Evolutionary conservation across 164 flowering plant genomes (phyloP).

Genomic region (Annona cherimola): DNA sequence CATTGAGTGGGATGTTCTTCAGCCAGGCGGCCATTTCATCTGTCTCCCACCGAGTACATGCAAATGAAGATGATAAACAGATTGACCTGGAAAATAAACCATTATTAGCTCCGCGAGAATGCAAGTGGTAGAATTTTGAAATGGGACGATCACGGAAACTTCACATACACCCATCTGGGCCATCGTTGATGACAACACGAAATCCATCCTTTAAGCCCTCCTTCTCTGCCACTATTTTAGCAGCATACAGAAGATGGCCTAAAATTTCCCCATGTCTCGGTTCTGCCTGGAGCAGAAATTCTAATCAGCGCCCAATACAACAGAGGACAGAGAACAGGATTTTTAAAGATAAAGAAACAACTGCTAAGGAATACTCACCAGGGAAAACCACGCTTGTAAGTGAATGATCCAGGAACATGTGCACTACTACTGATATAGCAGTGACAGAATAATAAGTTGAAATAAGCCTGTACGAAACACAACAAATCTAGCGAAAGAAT

Average conservation of each 20-base stretch:
- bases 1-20: conserved; percentile 2
- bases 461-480: too few species aligned
- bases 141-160: conserved; percentile 14
- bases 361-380: too few species aligned
- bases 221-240: conserved; percentile 82
- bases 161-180: conserved; percentile 84
- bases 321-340: too few species aligned
- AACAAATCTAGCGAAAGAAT: too few species aligned
- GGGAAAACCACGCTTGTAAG: too few species aligned
- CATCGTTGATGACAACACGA: conserved; percentile 88
- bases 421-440: too few species aligned
- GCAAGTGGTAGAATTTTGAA: not conserved
- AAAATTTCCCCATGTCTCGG: conserved; percentile 62
- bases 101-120: not conserved
- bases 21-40: conserved; percentile 86
- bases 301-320: not conserved
- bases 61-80: conserved; percentile 75
- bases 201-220: conserved; percentile 85
- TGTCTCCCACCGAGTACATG: conserved; percentile 75
- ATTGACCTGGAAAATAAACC: conserved; percentile 48
- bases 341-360: too few species aligned
- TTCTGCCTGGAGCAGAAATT: conserved; percentile 53
- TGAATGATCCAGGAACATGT: too few species aligned
- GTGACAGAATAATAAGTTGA: too few species aligned
- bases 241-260: conserved; percentile 71